These are phyloP conservation scores for Colletotrichum chrysophilum DNA, from an alignment of 2,329 filamentous ascomycete genomes.

Conservation along the genomic window DNA sequence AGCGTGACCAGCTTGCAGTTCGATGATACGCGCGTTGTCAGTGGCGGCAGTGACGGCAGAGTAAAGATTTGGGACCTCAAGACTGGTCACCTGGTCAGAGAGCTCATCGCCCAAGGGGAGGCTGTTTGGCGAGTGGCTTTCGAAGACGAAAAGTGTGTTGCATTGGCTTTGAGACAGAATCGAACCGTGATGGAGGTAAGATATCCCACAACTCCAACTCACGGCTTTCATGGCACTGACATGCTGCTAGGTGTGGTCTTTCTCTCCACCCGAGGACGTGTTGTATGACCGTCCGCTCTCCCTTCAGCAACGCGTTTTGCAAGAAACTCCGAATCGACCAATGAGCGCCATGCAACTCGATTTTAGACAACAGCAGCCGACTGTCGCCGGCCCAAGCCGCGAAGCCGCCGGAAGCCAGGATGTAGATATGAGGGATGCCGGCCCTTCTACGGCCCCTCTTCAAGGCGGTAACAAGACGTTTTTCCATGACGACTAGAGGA, in stretches of 20 bases:
- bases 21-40: slow-evolving; percentile 93
- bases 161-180: slow-evolving; percentile 83
- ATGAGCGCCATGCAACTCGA: slow-evolving; percentile 56
- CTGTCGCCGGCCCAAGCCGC: slow-evolving; percentile 32
- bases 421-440: slow-evolving; percentile 62
- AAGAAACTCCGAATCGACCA: slow-evolving; percentile 52
- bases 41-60: slow-evolving; percentile 93
- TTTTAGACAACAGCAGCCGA: slow-evolving; percentile 40
- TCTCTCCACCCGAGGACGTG: slow-evolving; percentile 81
- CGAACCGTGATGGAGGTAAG: slow-evolving; percentile 96
- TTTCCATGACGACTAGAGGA: slow-evolving; percentile 50
- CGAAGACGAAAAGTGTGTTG: slow-evolving; percentile 97
- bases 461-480: slow-evolving; percentile 53
- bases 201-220: no score
- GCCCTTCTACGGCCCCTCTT: slow-evolving; percentile 59
- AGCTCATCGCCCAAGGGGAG: slow-evolving; percentile 89
- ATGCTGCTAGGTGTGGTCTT: slow-evolving; percentile 81
- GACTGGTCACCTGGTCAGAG: slow-evolving; percentile 86
- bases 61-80: slow-evolving; percentile 99
- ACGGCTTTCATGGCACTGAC: slow-evolving; percentile 30
- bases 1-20: slow-evolving; percentile 98
- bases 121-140: slow-evolving; percentile 98
- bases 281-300: slow-evolving; percentile 59
- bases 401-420: slow-evolving; percentile 47
- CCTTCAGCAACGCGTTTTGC: slow-evolving; percentile 49